These are phyloP conservation scores for Aureobasidium sp. DNA, from an alignment of 2,329 filamentous ascomycete species.

Conservation along the genomic window DNA sequence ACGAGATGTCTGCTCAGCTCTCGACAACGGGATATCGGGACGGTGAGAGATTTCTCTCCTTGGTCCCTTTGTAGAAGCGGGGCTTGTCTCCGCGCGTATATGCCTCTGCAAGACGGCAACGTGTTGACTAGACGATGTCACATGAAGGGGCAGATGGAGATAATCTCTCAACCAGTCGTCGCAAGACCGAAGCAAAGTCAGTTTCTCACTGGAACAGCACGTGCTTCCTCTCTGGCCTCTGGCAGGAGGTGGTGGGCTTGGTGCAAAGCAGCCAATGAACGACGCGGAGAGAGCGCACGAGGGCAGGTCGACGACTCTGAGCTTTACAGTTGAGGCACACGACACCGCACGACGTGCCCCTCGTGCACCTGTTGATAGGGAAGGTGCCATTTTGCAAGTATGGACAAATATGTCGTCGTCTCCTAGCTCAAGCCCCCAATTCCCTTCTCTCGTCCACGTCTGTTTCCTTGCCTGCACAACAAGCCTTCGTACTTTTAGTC, in stretches of 20 bases:
- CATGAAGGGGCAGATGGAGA: background rate
- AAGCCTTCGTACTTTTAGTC: background rate
- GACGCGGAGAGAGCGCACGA: constrained; percentile 7
- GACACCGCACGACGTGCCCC: constrained; percentile 7
- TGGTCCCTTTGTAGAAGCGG: background rate
- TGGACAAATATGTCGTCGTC: constrained; percentile 4
- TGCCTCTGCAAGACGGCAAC: background rate
- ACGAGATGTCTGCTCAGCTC: background rate
- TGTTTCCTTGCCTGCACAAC: background rate
- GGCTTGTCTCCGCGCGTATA: background rate
- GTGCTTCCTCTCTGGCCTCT: background rate
- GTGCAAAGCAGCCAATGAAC: background rate
- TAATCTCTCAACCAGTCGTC: background rate
- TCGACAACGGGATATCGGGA: background rate
- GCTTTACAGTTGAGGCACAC: constrained; percentile 8
- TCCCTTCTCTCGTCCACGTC: background rate
- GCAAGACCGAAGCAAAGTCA: background rate
- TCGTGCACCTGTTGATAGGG: constrained; percentile 11
- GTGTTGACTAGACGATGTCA: background rate
- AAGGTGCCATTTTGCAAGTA: constrained; percentile 3
- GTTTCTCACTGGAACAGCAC: constrained; percentile 10
- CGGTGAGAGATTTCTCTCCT: background rate
- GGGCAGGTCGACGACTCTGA: constrained; percentile 6
- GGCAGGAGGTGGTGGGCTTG: constrained; percentile 1
- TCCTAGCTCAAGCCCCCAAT: background rate